Evolutionary conservation across 305 asterid genomes (phyloP).

Genomic region (Caryopteris hybrid): DNA sequence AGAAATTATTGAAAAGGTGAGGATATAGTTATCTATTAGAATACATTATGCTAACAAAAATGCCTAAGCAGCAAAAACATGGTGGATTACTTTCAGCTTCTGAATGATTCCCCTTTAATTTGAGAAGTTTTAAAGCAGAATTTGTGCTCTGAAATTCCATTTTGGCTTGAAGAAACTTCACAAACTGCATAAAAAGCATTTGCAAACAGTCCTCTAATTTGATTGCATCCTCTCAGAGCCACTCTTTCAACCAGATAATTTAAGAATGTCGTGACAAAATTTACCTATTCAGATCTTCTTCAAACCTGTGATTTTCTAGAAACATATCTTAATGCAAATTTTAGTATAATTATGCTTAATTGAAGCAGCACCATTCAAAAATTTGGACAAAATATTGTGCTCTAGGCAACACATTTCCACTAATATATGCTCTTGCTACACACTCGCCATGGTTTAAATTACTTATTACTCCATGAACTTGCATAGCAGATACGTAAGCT

Average conservation of each 20-base stretch:
- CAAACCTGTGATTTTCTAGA: conserved; percentile 4
- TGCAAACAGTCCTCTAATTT: not conserved
- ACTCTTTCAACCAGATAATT: not conserved
- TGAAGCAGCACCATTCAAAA: conserved; percentile 1
- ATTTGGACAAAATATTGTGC: not conserved
- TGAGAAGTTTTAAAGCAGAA: no score
- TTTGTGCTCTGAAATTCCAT: no score
- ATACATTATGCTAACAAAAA: no score
- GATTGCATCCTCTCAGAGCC: not conserved
- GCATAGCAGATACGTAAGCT: conserved; percentile 75
- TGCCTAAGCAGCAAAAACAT: no score
- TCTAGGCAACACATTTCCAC: not conserved
- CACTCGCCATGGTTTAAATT: conserved; percentile 5
- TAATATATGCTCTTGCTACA: conserved; percentile 10
- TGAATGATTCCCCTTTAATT: no score
- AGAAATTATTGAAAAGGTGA: no score
- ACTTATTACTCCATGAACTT: conserved; percentile 34
- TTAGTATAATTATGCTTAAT: conserved; percentile 1
- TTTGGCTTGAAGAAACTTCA: no score
- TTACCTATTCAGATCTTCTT: not conserved
- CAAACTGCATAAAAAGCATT: not conserved
- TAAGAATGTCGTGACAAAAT: no score
- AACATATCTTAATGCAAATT: not conserved
- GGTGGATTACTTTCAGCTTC: no score
- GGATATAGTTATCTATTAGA: no score